Evolutionary conservation across 768 basidiomycete genomes (phyloP).

Genomic region (Lentinula boryana): DNA sequence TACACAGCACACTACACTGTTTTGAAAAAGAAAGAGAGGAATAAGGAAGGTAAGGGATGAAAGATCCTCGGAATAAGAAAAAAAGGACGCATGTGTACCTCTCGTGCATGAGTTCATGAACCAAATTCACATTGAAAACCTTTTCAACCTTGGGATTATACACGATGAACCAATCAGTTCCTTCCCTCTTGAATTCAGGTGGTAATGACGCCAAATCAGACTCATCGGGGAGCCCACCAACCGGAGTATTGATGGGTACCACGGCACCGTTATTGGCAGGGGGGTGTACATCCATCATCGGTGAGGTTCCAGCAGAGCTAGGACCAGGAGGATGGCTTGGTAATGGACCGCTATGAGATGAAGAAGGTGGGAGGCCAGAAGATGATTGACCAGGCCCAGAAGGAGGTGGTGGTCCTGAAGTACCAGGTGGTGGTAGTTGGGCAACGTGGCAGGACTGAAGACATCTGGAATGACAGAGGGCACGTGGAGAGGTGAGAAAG

Average conservation of each 20-base stretch:
- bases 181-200: conserved; percentile 63
- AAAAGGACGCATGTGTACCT: conserved; percentile 42
- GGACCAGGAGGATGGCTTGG: conserved; percentile 16
- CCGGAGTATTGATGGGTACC: conserved; percentile 9
- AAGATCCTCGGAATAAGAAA: neutral
- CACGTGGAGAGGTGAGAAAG: neutral
- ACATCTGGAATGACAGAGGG: neutral
- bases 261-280: conserved; percentile 5
- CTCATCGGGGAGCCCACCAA: conserved; percentile 41
- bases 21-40: neutral
- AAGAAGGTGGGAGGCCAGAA: conserved; percentile 28
- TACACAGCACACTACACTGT: conserved; percentile 75
- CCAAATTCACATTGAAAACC: conserved; percentile 69
- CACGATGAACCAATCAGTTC: conserved; percentile 83
- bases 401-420: conserved; percentile 15
- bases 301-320: conserved; percentile 19
- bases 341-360: conserved; percentile 9
- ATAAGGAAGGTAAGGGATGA: neutral
- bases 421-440: conserved; percentile 29
- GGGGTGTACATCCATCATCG: conserved; percentile 15
- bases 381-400: conserved; percentile 20
- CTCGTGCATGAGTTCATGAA: conserved; percentile 88
- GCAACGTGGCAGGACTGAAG: conserved; percentile 27
- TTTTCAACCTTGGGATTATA: conserved; percentile 81
- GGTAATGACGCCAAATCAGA: conserved; percentile 39